Base-by-base conservation (phyloP, 2,329 filamentous ascomycete genomes). In the Lachnellula arida region DNA sequence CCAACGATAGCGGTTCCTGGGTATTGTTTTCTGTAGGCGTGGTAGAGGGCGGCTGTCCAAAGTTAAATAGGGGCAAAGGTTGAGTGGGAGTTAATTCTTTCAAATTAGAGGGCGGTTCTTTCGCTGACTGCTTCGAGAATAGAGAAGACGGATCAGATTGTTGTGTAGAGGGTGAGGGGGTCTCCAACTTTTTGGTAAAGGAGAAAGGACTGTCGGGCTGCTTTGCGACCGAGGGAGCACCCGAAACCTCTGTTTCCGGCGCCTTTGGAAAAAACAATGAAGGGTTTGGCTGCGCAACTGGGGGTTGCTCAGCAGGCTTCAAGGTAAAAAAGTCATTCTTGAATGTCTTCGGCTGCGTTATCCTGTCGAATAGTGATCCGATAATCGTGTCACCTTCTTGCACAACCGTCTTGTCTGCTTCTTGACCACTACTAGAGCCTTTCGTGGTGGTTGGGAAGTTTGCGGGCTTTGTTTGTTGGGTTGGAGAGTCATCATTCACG, bases 401-500 rank as follows among this genome's bases (percentile, higher is more conserved):
- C n/a, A 19, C 15, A 34, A 23, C 19, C 23, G 23, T 15, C 23
- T 35, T n/a, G 14, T 40, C n/a, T n/a, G 44, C 28, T 42, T 46
- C 39, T 48, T 49, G 43, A 46, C 23, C 12, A 4, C 22, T 6
- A 39, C 48, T 34, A 40, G 15, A 40, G 14, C 44, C 42, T 8
- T 35, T n/a, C 17, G 40, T 17, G 19, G n/a, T 15, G 23, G 44
- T 25, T 28, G 44, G 12, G n/a, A 46, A 39, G 23, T 22, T 28
- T 40, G n/a, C 23, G 39, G 28, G 28, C 40, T 48, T 5, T 50
- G 34, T n/a, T n/a, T 12, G 15, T 32, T 40, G 15, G 34, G 15
- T 40, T 3, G 17, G 39, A 4, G 46, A 32, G 22, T 59, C 47
- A 50, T 67, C 62, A 35, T 60, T 61, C 7, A 68, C 61, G 46